phyloP scores from a whole-genome alignment of 2,329 filamentous ascomycete species.

The Talaromyces sp. region DNA sequence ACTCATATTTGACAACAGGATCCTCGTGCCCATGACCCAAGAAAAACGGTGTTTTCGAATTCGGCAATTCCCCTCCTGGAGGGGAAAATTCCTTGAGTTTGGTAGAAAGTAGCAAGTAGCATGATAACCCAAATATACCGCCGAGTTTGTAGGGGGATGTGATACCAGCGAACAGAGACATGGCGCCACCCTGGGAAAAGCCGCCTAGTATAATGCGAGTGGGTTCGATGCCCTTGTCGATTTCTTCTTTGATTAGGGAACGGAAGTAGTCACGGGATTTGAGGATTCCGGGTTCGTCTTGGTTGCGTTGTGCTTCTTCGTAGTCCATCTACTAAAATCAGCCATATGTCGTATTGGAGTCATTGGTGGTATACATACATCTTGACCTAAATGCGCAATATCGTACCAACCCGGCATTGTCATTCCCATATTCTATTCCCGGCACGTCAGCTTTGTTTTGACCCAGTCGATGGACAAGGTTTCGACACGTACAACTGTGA shows the following conservation, averaged over 20 bases:
- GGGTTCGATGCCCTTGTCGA: constrained; percentile 72
- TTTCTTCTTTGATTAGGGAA: constrained; percentile 70
- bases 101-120: constrained; percentile 68
- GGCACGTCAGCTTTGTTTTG: neutral
- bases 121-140: constrained; percentile 82
- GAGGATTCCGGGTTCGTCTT: constrained; percentile 64
- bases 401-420: constrained; percentile 67
- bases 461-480: neutral
- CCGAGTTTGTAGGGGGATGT: constrained; percentile 70
- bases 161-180: constrained; percentile 74
- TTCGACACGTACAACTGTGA: constrained; percentile 63
- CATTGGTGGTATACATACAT: constrained; percentile 25
- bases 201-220: constrained; percentile 74
- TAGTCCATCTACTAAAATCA: constrained; percentile 33
- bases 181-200: constrained; percentile 71
- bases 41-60: constrained; percentile 75
- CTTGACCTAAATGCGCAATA: constrained; percentile 41
- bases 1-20: constrained; percentile 62
- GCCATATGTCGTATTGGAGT: neutral
- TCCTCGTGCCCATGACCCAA: constrained; percentile 84
- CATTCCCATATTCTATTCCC: constrained; percentile 66
- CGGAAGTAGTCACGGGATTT: constrained; percentile 71
- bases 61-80: constrained; percentile 51
- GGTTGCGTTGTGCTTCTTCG: constrained; percentile 36
- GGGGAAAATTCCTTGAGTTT: constrained; percentile 55